Percentiles rank a stretch among this genome's conserved stretches.
Evolutionary conservation across 345 rosid genomes (phyloP).

Genomic region (Acer saccharum): DNA sequence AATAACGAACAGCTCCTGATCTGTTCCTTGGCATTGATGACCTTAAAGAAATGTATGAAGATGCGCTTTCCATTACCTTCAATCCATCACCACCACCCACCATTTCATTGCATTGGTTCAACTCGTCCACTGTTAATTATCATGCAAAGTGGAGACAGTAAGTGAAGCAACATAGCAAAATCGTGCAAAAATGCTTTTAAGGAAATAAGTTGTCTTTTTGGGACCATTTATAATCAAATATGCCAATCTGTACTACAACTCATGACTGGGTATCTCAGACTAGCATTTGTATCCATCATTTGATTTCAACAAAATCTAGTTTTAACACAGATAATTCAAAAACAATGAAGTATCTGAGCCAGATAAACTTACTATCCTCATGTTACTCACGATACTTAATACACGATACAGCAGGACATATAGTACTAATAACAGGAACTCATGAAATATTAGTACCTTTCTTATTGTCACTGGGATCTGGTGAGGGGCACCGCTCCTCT

Average conservation of each 20-base stretch:
- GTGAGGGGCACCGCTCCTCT: constrained; percentile 50
- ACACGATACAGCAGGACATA: too few species aligned
- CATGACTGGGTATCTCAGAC: too few species aligned
- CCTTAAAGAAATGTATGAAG: constrained; percentile 1
- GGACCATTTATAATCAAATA: too few species aligned
- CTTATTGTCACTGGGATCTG: constrained; percentile 31
- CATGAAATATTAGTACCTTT: constrained; percentile 32
- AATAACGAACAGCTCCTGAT: constrained; percentile 24
- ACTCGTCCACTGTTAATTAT: constrained; percentile 34
- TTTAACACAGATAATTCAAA: too few species aligned
- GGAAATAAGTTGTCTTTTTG: background rate
- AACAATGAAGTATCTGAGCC: too few species aligned
- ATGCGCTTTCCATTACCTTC: background rate
- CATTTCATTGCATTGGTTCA: constrained; percentile 38
- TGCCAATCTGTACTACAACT: too few species aligned
- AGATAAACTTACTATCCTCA: too few species aligned
- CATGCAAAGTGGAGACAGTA: background rate
- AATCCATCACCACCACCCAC: constrained; percentile 29
- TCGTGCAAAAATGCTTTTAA: too few species aligned
- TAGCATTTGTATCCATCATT: too few species aligned
- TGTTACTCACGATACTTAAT: too few species aligned
- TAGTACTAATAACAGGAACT: background rate
- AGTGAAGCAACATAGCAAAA: background rate
- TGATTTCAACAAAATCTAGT: too few species aligned
- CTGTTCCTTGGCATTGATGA: constrained; percentile 19